These are phyloP conservation scores for Botryotinia narcissicola DNA, from an alignment of 2,329 filamentous ascomycete species.

Conservation along the genomic window DNA sequence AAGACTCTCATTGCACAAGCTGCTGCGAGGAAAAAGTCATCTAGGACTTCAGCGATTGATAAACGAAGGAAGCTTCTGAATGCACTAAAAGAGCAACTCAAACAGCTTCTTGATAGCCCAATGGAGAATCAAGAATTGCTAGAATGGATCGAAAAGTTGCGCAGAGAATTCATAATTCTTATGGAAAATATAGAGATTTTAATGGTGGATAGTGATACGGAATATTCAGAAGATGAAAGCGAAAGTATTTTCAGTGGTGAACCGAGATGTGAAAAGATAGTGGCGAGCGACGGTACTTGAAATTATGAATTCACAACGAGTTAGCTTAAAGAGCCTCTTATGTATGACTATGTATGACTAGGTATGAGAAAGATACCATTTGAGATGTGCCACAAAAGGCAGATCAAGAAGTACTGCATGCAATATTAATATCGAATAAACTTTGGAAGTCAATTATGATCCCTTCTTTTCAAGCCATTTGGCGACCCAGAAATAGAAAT, in stretches of 20 bases:
- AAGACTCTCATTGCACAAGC: constrained; percentile 57
- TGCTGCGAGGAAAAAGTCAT: constrained; percentile 57
- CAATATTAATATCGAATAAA: background rate
- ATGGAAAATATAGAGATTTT: constrained; percentile 62
- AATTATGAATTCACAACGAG: background rate
- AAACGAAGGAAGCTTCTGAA: constrained; percentile 72
- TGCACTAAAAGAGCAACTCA: constrained; percentile 67
- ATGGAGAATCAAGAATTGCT: constrained; percentile 64
- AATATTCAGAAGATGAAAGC: constrained; percentile 18
- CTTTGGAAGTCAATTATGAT: background rate
- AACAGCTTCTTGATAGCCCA: constrained; percentile 62
- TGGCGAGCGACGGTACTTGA: background rate
- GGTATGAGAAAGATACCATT: background rate
- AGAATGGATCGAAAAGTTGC: constrained; percentile 63
- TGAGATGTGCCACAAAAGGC: background rate
- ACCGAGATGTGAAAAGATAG: background rate
- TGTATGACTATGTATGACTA: background rate
- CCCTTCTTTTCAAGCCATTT: background rate
- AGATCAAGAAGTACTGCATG: background rate
- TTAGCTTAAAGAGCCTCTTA: background rate
- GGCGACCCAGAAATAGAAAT: background rate
- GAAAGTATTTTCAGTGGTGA: background rate
- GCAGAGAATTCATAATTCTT: constrained; percentile 68
- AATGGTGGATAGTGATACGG: constrained; percentile 25
- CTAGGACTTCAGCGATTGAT: constrained; percentile 56